Base-by-base conservation (phyloP, 2,329 filamentous ascomycete species). In the Trichoderma endophyticum region DNA sequence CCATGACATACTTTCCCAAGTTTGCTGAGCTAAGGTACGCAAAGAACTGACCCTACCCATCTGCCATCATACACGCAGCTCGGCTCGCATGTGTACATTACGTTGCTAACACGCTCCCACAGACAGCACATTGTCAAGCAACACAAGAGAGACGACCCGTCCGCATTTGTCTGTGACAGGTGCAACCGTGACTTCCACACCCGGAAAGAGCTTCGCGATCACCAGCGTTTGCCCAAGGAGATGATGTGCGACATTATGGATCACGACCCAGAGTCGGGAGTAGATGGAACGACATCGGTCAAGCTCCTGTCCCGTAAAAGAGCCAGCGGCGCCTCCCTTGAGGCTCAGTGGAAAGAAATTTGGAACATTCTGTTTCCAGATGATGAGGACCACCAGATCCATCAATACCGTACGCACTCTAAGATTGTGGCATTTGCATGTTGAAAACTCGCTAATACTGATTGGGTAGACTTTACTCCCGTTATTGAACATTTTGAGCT, bases 101-200 rank as follows among this genome's bases (percentile, higher is more conserved):
- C 32, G 9, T 5, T 7, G 36, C 75, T 77, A 54, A 79, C 24
- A 26, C 12, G 0, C 0, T 7, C 6, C 7, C 30, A 24, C 62
- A 83, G 82, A 39, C 82, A 83, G 70, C 82, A 83, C 65, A 83
- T 83, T 21, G 81, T 83, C 11, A 83, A 83, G 75, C 82, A 83
- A 70, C 82, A 83, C 61, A 83, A 83, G 73, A 80, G 82, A 7
- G 81, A 83, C 11, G 81, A 82, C 30, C 81, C 81, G 0, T 82
- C 82, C 0, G 81, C 82, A 2, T 83, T 82, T 14, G 77, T 83
- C 18, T 83, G 82, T 56, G 82, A 83, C 48, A 73, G 82, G 51
- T 83, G 82, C 73, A 83, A 80, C 24, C 80, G 79, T 15, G 81
- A 83, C 71, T 83, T 83, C 48, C 61, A 76, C 0, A 80, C 80